Evolutionary conservation across 352 stramenopile species (phyloP).

Genomic region (Globisporangium acanthophoron): DNA sequence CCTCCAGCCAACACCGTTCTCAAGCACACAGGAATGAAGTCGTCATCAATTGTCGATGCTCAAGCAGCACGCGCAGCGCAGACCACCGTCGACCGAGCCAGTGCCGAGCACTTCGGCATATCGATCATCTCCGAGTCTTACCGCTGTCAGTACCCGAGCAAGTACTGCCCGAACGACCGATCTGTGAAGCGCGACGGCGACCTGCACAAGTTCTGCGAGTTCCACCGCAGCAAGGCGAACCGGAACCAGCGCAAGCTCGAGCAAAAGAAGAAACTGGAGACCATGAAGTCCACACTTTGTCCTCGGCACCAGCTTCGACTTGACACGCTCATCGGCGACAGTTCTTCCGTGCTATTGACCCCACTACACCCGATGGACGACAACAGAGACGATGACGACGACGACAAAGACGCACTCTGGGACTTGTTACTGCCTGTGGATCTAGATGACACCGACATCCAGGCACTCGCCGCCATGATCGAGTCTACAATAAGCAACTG

Average conservation of each 20-base stretch:
- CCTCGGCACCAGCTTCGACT: constrained; percentile 3
- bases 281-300: not conserved
- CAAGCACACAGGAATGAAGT: too few relatives aligned
- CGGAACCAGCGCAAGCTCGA: constrained; percentile 34
- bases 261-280: constrained; percentile 19
- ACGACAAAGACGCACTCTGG: constrained; percentile 2
- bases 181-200: constrained; percentile 26
- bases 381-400: not conserved
- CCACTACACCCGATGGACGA: not conserved
- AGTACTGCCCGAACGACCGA: constrained; percentile 17
- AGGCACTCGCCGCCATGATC: constrained; percentile 8
- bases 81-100: constrained; percentile 7
- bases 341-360: not conserved
- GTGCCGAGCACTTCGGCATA: constrained; percentile 4
- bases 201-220: constrained; percentile 30
- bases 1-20: too few relatives aligned
- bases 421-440: constrained; percentile 9
- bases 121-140: constrained; percentile 17
- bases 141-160: constrained; percentile 22
- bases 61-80: constrained; percentile 1
- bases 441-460: constrained; percentile 11
- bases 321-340: not conserved
- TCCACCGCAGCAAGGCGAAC: constrained; percentile 32
- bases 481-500: not conserved
- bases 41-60: too few relatives aligned